A percentile compares a stretch with the other conserved stretches of the same genome.
Evolutionary conservation across 305 asterid genomes (phyloP).

Genomic region (Fraxinus xanthoxyloides): DNA sequence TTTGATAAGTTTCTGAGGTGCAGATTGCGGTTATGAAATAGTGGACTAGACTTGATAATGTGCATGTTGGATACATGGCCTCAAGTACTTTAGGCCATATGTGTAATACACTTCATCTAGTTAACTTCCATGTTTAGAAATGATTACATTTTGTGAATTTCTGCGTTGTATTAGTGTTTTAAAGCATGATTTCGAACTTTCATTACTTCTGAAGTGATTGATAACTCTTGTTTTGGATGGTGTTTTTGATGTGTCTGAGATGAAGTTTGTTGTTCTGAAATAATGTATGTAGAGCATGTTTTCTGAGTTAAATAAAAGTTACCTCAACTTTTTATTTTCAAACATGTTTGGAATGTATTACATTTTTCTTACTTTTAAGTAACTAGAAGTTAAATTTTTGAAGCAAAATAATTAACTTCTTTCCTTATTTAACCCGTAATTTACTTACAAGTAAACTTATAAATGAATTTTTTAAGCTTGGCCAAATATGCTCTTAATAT

Average conservation of each 20-base stretch:
- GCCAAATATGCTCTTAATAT: background rate
- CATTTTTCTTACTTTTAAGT: background rate
- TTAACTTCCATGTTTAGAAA: background rate
- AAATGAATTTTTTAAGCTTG: background rate
- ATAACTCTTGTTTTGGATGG: background rate
- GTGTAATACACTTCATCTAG: background rate
- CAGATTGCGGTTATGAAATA: background rate
- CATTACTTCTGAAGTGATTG: background rate
- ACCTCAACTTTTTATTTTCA: background rate
- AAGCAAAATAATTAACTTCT: background rate
- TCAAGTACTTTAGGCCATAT: background rate
- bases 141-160: background rate
- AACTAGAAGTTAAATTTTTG: background rate
- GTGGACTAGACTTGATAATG: background rate
- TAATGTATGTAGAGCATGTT: background rate
- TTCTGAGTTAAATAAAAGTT: background rate
- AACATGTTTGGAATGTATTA: background rate
- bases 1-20: background rate
- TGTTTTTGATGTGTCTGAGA: background rate
- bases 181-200: background rate
- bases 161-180: background rate
- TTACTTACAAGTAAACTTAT: background rate
- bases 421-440: background rate
- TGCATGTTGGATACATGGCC: background rate
- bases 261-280: background rate